A percentile compares a stretch with the other conserved stretches of the same genome.
Conservation (phyloP, 2,329 filamentous ascomycete species). For the Tolypocladium amazonense region DNA sequence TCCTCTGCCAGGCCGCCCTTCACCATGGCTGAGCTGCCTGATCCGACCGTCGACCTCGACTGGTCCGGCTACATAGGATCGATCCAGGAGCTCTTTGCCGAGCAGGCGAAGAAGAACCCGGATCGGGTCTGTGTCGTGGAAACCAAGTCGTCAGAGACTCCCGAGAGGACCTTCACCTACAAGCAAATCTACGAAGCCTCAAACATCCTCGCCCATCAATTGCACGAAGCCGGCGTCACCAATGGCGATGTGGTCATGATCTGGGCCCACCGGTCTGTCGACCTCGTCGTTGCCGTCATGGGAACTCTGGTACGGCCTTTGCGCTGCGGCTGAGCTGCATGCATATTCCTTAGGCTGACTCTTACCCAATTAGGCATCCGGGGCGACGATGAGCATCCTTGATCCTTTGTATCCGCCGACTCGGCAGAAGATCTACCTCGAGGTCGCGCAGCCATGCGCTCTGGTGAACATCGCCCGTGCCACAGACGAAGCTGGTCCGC, state of each 20-base stretch:
- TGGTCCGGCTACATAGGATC: neutral
- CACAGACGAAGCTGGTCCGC: constrained; percentile 25
- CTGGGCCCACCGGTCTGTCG: neutral
- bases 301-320: too few relatives aligned
- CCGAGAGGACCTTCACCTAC: neutral
- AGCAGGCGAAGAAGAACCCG: neutral
- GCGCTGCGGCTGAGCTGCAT: too few relatives aligned
- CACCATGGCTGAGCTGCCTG: neutral
- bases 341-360: too few relatives aligned
- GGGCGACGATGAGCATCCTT: neutral
- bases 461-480: neutral
- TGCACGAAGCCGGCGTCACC: neutral
- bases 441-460: neutral
- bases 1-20: too few relatives aligned
- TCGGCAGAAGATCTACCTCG: neutral
- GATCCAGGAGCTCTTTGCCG: neutral
- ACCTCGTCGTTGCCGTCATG: neutral
- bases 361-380: too few relatives aligned
- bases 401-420: neutral
- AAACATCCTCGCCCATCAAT: neutral
- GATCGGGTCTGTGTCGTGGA: neutral
- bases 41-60: neutral
- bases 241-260: neutral
- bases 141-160: neutral
- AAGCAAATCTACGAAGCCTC: neutral